Evolutionary conservation across 2,329 filamentous ascomycete species (phyloP), one percentile per base, ranked within the genome.

Genomic region (Didymella exigua): DNA sequence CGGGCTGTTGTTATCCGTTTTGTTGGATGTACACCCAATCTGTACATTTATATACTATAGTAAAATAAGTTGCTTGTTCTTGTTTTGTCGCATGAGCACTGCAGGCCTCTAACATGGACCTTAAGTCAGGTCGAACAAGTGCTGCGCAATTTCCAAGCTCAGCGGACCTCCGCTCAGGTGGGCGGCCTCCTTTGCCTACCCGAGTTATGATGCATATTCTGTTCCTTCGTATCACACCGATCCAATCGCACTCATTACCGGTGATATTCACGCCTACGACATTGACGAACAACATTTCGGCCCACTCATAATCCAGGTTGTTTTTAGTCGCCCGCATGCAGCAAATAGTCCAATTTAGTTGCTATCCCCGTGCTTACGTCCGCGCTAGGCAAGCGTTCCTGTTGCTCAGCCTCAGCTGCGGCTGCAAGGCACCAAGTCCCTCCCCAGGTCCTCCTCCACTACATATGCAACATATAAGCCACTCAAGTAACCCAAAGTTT

Each of bases 351-450:
- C 31, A 33, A 26, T 27, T 33, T 40, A 16, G 37, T 38, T 18
- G 27, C 33, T 26, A 24, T 40, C 40, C 8, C 38, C 45, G 53
- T 24, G 42, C 53, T 56, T 43, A 56, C 53, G 37, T 51, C 27
- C 30, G 43, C 46, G 19, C 52, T 50, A 55, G 24, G 34, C 27
- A n/a, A 26, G 23, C 16, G 9, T 41, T 40, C 40, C 26, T 31
- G 27, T 24, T 41, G 16, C 45, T 49, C 47, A 56, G 53, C 53
- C 47, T 46, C 41, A 51, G 47, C 47, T 43, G 53, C 48, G 47
- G 42, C 42, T 50, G 47, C 42, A 50, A 44, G 31, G 29, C 46
- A 49, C 21, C 31, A 29, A 37, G 34, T 19, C 23, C 13, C 4
- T n/a, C 37, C 46, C 33, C 11, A 24, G 36, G 36, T 38, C 36